Conservation (phyloP, 371 early-diverging fungal genomes). For the Enterospora canceri region DNA sequence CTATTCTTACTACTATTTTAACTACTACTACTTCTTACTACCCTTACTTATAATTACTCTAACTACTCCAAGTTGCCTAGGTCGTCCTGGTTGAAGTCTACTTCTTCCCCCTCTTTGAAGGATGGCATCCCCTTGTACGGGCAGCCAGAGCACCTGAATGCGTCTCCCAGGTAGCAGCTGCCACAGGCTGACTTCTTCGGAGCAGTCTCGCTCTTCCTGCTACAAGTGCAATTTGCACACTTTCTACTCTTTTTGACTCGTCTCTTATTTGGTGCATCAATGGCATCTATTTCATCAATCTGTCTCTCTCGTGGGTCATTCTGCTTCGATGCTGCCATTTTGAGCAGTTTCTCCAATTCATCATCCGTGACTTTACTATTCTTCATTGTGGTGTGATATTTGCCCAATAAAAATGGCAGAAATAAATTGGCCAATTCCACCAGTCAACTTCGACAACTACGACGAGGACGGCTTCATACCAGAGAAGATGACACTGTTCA, state of each 20-base stretch:
- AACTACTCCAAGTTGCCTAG: conserved; percentile 5
- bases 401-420: not conserved
- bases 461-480: not conserved
- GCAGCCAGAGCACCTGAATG: conserved; percentile 88
- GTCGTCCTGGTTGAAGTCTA: conserved; percentile 57
- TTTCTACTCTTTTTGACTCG: not conserved
- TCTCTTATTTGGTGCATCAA: not conserved
- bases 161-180: conserved; percentile 89
- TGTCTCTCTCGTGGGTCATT: conserved; percentile 6
- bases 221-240: conserved; percentile 55
- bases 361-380: not conserved
- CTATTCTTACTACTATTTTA: too few relatives aligned
- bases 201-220: not conserved
- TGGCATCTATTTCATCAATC: not conserved
- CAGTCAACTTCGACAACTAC: not conserved
- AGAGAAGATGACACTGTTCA: not conserved
- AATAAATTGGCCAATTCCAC: conserved; percentile 26
- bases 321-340: not conserved
- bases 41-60: not conserved
- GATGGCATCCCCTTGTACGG: conserved; percentile 95
- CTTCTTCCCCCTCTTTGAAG: conserved; percentile 84
- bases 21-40: not conserved
- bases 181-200: conserved; percentile 56
- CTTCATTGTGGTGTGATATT: not conserved
- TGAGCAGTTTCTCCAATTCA: not conserved